phyloP scores from a whole-genome alignment of 176 grass and related monocot genomes.

The Rhynchospora tenuis region DNA sequence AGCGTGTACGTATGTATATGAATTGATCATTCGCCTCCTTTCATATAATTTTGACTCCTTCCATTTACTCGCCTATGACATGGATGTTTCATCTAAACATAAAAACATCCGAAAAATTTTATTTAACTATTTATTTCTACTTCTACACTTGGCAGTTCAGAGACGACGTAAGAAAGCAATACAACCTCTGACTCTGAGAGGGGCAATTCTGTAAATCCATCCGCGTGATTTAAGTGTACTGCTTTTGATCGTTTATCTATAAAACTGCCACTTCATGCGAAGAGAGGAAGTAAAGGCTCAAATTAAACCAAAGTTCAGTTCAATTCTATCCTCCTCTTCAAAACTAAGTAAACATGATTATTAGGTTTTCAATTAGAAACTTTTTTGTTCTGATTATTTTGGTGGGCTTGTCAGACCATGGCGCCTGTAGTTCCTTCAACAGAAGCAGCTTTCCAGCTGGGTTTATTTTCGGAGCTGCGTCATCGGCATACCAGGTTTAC shows the following conservation, averaged over 20 bases:
- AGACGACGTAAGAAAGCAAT: neutral
- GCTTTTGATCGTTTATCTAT: neutral
- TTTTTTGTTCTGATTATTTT: neutral
- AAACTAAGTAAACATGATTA: neutral
- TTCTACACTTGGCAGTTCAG: no score
- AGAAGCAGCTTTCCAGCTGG: conserved; percentile 30
- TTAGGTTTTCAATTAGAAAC: neutral
- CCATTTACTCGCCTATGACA: no score
- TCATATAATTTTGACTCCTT: no score
- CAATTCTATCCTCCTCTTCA: neutral
- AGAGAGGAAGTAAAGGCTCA: neutral
- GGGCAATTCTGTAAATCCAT: neutral
- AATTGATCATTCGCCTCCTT: no score
- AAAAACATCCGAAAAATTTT: no score
- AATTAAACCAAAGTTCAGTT: neutral
- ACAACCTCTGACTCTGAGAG: neutral
- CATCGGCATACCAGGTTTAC: conserved; percentile 32
- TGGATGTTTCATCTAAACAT: no score
- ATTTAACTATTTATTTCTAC: no score
- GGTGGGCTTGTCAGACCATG: neutral
- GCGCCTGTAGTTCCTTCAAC: conserved; percentile 22
- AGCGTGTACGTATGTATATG: no score
- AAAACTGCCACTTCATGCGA: neutral
- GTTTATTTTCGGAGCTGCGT: conserved; percentile 36
- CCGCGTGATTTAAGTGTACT: no score